Evolutionary conservation across 805 yeast species (phyloP), one percentile per base, ranked within the genome.

Genomic region (Teunomyces gatunensis): DNA sequence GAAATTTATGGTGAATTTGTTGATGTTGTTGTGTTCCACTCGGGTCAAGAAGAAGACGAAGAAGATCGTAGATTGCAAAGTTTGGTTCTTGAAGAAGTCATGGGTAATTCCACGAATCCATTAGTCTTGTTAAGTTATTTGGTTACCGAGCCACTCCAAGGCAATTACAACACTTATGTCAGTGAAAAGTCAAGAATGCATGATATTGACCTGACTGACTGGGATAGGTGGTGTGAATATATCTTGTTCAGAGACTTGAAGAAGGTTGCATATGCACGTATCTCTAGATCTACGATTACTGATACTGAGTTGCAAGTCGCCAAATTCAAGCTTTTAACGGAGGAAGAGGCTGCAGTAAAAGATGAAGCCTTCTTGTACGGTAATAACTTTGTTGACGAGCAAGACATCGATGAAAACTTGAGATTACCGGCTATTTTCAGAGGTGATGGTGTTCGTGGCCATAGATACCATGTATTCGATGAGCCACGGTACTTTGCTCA

Each of bases 221-320:
- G 91, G 84, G 99, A 94, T 62, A 82, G 99, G 71, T 94, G 99
- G 99, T 94, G 99, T 70, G 96, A 94, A 71, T 94, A 94, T 69
- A 89, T 94, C 52, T 71, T 94, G 54, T 94, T 86, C 79, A 87
- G 91, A 65, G 84, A 86, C 50, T 71, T 94, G 67, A 85, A 82
- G 64, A 85, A 96, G 67, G 82, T 86, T 1, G 98, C 96, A 3
- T 94, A 94, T 64, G 98, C 98, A 0, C 82, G 99, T 64, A 85
- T 94, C 36, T 84, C 95, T 40, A 81, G 99, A 61, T 89, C 94
- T 6, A 84, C 96, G 0, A 91, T 94, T 55, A 94, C 99, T 0
- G 99, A 94, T 63, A 94, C 99, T 2, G 99, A 94, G 67, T 80
- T 94, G 45, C 99, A 94, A 73, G 86, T 89, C 17, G 99, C 96